Percentiles rank a stretch among this genome's conserved stretches.
These are phyloP conservation scores for Colletotrichum sublineola DNA, from an alignment of 2,329 filamentous ascomycete species.

Conservation along the genomic window DNA sequence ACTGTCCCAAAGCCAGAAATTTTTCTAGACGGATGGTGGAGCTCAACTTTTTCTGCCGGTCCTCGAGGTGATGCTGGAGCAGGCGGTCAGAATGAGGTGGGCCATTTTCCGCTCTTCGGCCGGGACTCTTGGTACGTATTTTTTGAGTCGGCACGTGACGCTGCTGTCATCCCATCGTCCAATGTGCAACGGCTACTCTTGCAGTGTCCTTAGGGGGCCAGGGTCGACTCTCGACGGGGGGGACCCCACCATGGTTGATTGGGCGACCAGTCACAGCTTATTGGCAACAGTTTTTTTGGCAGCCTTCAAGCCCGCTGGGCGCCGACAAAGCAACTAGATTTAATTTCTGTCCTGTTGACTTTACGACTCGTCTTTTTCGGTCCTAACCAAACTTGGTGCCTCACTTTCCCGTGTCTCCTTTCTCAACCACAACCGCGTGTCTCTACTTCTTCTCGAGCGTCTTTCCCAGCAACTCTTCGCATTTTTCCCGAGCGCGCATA, in stretches of 20 bases:
- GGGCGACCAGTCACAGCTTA: conserved; percentile 50
- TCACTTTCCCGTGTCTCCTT: conserved; percentile 34
- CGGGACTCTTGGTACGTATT: conserved; percentile 1
- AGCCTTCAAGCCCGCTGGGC: conserved; percentile 38
- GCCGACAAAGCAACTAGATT: conserved; percentile 45
- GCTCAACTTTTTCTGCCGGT: conserved; percentile 42
- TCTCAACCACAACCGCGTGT: conserved; percentile 29
- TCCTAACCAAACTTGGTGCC: conserved; percentile 31
- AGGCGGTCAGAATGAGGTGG: conserved; percentile 1
- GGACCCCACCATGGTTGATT: conserved; percentile 55
- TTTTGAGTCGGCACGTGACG: background rate
- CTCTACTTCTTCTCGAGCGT: conserved; percentile 36
- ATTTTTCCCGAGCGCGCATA: conserved; percentile 23
- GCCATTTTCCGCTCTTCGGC: background rate
- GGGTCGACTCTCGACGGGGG: conserved; percentile 18
- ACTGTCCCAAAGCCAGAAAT: conserved; percentile 40
- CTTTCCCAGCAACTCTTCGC: conserved; percentile 15
- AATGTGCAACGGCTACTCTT: too few species aligned
- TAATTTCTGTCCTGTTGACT: conserved; percentile 45
- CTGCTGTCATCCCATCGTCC: background rate
- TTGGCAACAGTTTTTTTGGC: conserved; percentile 44
- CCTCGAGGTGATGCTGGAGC: too few species aligned
- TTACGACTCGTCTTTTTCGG: conserved; percentile 29
- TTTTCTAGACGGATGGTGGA: conserved; percentile 39
- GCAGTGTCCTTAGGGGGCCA: background rate